These are phyloP conservation scores for Talaromyces piceae DNA, from an alignment of 2,329 filamentous ascomycete species.

Conservation along the genomic window DNA sequence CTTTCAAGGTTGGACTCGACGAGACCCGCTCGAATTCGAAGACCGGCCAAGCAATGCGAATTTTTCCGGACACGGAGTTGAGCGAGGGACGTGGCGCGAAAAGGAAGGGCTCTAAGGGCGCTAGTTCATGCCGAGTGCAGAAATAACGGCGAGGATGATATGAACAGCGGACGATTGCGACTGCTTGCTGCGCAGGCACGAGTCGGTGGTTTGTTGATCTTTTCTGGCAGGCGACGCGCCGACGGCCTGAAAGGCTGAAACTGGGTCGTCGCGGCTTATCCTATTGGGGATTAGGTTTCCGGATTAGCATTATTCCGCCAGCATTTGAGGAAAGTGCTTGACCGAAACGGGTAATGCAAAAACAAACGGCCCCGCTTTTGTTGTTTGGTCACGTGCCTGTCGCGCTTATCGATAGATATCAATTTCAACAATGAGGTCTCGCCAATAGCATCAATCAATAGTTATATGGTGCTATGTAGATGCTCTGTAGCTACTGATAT, in stretches of 20 bases:
- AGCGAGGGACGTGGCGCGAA: slow-evolving; percentile 1
- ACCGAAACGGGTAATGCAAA: slow-evolving; percentile 23
- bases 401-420: not conserved
- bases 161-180: not conserved
- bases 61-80: not conserved
- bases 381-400: not conserved
- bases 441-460: no score
- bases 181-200: not conserved
- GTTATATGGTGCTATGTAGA: no score
- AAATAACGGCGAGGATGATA: not conserved
- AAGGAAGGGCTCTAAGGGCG: not conserved
- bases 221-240: slow-evolving; percentile 8
- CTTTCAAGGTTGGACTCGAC: slow-evolving; percentile 9
- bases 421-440: not conserved
- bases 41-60: not conserved
- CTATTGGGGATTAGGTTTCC: slow-evolving; percentile 15
- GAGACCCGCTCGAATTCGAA: slow-evolving; percentile 7
- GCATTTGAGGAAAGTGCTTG: slow-evolving; percentile 12
- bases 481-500: no score
- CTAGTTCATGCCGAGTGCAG: not conserved
- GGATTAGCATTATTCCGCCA: slow-evolving; percentile 22
- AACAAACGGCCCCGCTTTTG: slow-evolving; percentile 19
- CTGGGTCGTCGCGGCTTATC: slow-evolving; percentile 9
- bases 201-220: slow-evolving; percentile 8
- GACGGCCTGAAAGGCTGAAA: slow-evolving; percentile 1